These are phyloP conservation scores for Tylopilus vinaceipallidus DNA, from an alignment of 768 basidiomycete species.

Conservation along the genomic window DNA sequence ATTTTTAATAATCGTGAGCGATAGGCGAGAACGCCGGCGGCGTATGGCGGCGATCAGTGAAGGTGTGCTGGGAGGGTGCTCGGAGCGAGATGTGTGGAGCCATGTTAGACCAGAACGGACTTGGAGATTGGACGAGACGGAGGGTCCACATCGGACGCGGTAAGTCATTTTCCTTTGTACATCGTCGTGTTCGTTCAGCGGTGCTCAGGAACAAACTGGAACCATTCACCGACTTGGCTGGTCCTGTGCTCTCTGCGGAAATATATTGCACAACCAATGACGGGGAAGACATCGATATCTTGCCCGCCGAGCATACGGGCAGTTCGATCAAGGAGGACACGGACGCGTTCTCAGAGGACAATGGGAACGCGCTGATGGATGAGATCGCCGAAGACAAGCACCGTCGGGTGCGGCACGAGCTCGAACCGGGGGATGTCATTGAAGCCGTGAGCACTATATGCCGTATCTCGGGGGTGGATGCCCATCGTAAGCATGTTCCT, in stretches of 20 bases:
- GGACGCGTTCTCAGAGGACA: constrained; percentile 14
- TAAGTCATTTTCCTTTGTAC: constrained; percentile 30
- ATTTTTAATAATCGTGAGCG: neutral
- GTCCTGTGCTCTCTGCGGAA: constrained; percentile 31
- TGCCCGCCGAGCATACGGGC: constrained; percentile 41
- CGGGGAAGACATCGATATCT: constrained; percentile 40
- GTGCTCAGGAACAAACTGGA: constrained; percentile 71
- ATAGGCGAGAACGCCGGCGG: constrained; percentile 74
- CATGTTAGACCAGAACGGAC: constrained; percentile 42
- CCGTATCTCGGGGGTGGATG: constrained; percentile 86
- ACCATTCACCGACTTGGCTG: constrained; percentile 45
- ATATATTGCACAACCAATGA: constrained; percentile 35
- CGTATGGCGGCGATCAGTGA: constrained; percentile 60
- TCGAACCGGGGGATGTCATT: constrained; percentile 88
- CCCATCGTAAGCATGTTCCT: constrained; percentile 62
- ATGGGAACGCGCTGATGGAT: constrained; percentile 54
- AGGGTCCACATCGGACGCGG: constrained; percentile 87
- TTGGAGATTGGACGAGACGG: constrained; percentile 90
- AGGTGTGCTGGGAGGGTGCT: constrained; percentile 59
- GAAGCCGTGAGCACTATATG: constrained; percentile 86
- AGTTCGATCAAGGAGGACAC: constrained; percentile 14
- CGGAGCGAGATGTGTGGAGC: constrained; percentile 85
- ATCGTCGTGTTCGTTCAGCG: constrained; percentile 1
- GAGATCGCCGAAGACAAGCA: constrained; percentile 88
- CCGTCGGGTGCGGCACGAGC: constrained; percentile 78